These are phyloP conservation scores for Cladorrhinum sp. DNA, from an alignment of 2,329 filamentous ascomycete genomes.

Conservation along the genomic window DNA sequence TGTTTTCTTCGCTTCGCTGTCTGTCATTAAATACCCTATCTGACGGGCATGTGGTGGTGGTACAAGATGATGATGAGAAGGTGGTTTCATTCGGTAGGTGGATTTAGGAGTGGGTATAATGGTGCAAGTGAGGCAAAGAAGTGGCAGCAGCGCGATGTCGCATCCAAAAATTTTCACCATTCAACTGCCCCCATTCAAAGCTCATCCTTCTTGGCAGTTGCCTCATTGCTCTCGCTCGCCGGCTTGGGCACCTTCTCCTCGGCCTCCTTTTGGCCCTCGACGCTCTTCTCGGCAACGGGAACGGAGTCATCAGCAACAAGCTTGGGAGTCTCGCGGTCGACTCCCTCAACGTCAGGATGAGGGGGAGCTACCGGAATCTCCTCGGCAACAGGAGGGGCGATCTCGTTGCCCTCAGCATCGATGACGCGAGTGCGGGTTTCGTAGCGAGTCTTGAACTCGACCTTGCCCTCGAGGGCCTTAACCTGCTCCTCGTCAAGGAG, in stretches of 20 bases:
- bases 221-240: slow-evolving; percentile 61
- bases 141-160: neutral
- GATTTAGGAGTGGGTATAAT: neutral
- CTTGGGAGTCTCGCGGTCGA: slow-evolving; percentile 55
- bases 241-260: slow-evolving; percentile 57
- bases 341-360: slow-evolving; percentile 48
- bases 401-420: slow-evolving; percentile 74
- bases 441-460: slow-evolving; percentile 92
- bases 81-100: neutral
- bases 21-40: neutral
- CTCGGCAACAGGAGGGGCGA: slow-evolving; percentile 47
- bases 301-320: slow-evolving; percentile 37
- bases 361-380: slow-evolving; percentile 50
- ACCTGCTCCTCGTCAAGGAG: slow-evolving; percentile 81
- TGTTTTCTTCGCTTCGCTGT: neutral
- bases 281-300: slow-evolving; percentile 46
- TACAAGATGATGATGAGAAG: neutral
- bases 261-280: slow-evolving; percentile 58
- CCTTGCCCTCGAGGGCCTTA: slow-evolving; percentile 79
- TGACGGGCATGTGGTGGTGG: neutral
- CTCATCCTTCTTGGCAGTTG: slow-evolving; percentile 30
- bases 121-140: neutral
- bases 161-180: neutral
- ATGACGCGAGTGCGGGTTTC: slow-evolving; percentile 89
- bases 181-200: neutral